phyloP scores from a whole-genome alignment of 1,284 basidiomycete genomes.

The Mycena citricolor region DNA sequence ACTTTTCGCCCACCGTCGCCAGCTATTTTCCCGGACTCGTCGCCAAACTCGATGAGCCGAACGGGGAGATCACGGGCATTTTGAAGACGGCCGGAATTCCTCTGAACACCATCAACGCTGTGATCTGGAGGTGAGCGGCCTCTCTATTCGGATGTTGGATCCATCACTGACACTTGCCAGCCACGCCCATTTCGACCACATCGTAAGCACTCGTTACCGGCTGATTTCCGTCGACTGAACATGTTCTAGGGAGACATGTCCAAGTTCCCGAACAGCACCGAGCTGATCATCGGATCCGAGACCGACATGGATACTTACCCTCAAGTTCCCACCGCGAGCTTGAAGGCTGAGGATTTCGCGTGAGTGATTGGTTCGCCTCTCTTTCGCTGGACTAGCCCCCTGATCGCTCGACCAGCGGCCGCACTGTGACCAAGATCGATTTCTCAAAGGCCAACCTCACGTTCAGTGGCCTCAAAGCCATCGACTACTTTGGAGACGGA shows the following conservation, averaged over 20 bases:
- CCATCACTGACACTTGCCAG: constrained; percentile 10
- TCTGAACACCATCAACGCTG: constrained; percentile 22
- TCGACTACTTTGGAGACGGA: constrained; percentile 23
- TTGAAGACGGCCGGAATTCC: constrained; percentile 21
- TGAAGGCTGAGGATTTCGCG: constrained; percentile 6
- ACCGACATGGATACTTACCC: constrained; percentile 16
- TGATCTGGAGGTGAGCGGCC: constrained; percentile 27
- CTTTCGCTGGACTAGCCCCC: no score
- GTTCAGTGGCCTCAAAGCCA: constrained; percentile 13
- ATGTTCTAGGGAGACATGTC: constrained; percentile 25
- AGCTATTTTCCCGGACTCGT: constrained; percentile 4
- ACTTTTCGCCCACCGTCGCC: constrained; percentile 15
- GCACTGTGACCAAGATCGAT: constrained; percentile 2
- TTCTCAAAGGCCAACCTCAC: constrained; percentile 15
- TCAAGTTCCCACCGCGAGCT: background rate
- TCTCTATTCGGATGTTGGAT: constrained; percentile 1
- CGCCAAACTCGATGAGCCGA: background rate
- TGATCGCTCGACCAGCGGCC: constrained; percentile 20
- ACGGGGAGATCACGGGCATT: constrained; percentile 23
- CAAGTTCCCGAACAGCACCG: constrained; percentile 22
- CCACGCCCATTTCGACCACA: constrained; percentile 28
- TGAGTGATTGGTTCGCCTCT: no score
- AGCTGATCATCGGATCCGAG: constrained; percentile 19
- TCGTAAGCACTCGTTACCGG: background rate
- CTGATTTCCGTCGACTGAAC: background rate